phyloP scores from a whole-genome alignment of 768 basidiomycete species.

The Macrolepiota albuminosa region DNA sequence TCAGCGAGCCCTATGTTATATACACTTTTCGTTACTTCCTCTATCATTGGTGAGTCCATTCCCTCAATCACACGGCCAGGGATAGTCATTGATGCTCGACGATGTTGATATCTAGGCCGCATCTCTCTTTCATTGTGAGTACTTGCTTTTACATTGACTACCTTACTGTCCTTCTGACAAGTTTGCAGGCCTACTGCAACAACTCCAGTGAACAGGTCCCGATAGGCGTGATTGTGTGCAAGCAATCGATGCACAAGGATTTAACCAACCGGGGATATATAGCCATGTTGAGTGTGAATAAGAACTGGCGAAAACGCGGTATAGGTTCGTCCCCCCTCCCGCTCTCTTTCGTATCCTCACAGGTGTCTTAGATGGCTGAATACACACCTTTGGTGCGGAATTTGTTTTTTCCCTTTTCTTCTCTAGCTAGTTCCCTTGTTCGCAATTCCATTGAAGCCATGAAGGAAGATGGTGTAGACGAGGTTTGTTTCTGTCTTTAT shows the following conservation, averaged over 20 bases:
- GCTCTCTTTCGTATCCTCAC: slow-evolving; percentile 36
- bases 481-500: slow-evolving; percentile 49
- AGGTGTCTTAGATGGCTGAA: slow-evolving; percentile 40
- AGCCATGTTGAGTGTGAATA: slow-evolving; percentile 92
- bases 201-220: slow-evolving; percentile 43
- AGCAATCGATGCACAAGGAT: slow-evolving; percentile 85
- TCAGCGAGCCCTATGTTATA: slow-evolving; percentile 93
- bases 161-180: neutral
- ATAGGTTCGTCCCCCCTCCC: slow-evolving; percentile 64
- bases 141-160: neutral
- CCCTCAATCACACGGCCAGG: slow-evolving; percentile 26
- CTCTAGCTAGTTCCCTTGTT: slow-evolving; percentile 80
- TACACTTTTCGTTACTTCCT: slow-evolving; percentile 98
- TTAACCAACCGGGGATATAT: slow-evolving; percentile 88
- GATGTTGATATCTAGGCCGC: slow-evolving; percentile 58
- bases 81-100: slow-evolving; percentile 13
- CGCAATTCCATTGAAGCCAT: slow-evolving; percentile 79
- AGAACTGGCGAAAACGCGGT: slow-evolving; percentile 81
- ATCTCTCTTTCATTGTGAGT: slow-evolving; percentile 75
- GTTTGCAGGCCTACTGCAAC: slow-evolving; percentile 51
- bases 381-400: slow-evolving; percentile 43
- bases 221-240: slow-evolving; percentile 94
- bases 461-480: slow-evolving; percentile 77
- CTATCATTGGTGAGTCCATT: slow-evolving; percentile 76
- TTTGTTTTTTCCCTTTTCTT: slow-evolving; percentile 32